Evolutionary conservation across 768 basidiomycete species (phyloP), one percentile per base, ranked within the genome.

Genomic region (Trametes gibbosa): DNA sequence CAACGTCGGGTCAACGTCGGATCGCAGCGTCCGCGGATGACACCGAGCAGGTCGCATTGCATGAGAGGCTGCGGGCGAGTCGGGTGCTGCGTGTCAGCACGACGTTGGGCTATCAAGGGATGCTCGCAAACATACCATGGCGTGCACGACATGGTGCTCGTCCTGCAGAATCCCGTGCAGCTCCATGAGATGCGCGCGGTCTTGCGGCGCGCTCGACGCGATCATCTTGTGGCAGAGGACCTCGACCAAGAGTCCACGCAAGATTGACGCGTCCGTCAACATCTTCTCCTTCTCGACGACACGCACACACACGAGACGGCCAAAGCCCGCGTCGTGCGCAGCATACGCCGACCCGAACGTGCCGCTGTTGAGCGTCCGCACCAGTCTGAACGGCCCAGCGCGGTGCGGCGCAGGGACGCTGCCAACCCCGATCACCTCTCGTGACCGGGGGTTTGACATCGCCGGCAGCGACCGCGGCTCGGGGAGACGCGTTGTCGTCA

Each of bases 81-180:
- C n/a, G n/a, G n/a, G n/a, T n/a, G n/a, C n/a, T n/a, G n/a, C n/a
- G n/a, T n/a, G n/a, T n/a, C 6, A 32, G 29, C 10, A 32, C 29
- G 1, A 4, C 7, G 17, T 35, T 55, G 9, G 40, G 42, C 54
- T 35, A 39, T n/a, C n/a, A n/a, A n/a, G n/a, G n/a, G n/a, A 24
- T 8, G 8, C 21, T 23, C 10, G 17, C 34, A 19, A 29, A 16
- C 63, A 37, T 32, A 69, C 70, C 68, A 71, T 71, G 0, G 57
- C 65, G 43, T 68, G 68, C 6, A 66, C n/a, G n/a, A 71, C 55
- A 23, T 39, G 57, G 41, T 57, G 27, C 12, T 63, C 53, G 41
- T 68, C 64, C 51, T 71, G 69, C 3, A 71, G 42, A 17, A 67
- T 61, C 19, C 63, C 68, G 50, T 69, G 64, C 13, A 66, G n/a